Conservation (phyloP, 495 filamentous ascomycete genomes). For the Paragyromitra xinjiangensis region DNA sequence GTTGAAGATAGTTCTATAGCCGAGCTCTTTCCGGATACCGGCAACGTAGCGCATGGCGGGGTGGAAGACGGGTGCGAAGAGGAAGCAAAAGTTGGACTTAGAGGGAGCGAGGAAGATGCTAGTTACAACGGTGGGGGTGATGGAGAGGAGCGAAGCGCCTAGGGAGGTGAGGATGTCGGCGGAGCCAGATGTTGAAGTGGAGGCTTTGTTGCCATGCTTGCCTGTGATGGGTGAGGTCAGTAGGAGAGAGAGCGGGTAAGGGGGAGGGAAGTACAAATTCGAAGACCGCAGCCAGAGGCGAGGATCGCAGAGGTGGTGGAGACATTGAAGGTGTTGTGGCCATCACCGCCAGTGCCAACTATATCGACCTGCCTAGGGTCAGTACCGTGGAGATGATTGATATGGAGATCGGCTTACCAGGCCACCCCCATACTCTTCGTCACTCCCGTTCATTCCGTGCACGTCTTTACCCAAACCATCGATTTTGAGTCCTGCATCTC, state of each 20-base stretch:
- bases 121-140: constrained; percentile 74
- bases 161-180: constrained; percentile 86
- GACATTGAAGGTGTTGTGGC: constrained; percentile 97
- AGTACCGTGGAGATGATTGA: not conserved
- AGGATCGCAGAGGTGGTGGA: constrained; percentile 93
- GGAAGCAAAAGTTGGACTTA: constrained; percentile 87
- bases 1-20: constrained; percentile 96
- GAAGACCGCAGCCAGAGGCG: constrained; percentile 89
- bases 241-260: constrained; percentile 82
- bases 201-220: constrained; percentile 97
- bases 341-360: constrained; percentile 96
- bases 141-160: constrained; percentile 75
- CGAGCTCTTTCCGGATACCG: constrained; percentile 80
- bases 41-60: constrained; percentile 89
- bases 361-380: constrained; percentile 78
- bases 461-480: constrained; percentile 52
- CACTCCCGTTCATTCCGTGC: constrained; percentile 43
- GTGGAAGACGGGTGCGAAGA: constrained; percentile 97
- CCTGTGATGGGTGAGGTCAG: constrained; percentile 73
- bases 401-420: constrained; percentile 43
- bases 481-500: constrained; percentile 48
- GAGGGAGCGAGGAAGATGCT: constrained; percentile 63
- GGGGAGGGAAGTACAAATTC: constrained; percentile 89
- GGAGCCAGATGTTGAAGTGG: constrained; percentile 89
- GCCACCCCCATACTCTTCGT: constrained; percentile 62